Evolutionary conservation across 1,284 basidiomycete genomes (phyloP).

Genomic region (Trichosporon asahii): DNA sequence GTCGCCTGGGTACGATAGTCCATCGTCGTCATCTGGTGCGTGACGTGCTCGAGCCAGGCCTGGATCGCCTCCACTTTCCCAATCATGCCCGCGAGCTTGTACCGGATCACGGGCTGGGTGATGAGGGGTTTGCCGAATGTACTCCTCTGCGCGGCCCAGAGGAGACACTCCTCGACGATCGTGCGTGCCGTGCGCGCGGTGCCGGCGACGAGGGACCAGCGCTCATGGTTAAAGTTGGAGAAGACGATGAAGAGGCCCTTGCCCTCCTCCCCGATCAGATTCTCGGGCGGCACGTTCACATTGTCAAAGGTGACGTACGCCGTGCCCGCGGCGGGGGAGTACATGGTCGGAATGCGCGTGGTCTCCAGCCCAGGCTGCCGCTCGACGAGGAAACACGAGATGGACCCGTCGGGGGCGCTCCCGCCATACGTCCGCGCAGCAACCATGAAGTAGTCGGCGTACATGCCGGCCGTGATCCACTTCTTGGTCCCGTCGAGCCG

Average conservation of each 20-base stretch:
- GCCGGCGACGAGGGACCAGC: conserved; percentile 50
- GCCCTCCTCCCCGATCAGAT: conserved; percentile 79
- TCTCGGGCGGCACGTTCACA: conserved; percentile 76
- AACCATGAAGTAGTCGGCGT: conserved; percentile 51
- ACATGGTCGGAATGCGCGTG: conserved; percentile 77
- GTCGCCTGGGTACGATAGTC: conserved; percentile 59
- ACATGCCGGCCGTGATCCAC: conserved; percentile 87
- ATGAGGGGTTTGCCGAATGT: conserved; percentile 83
- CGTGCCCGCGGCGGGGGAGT: conserved; percentile 73
- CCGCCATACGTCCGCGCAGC: conserved; percentile 28
- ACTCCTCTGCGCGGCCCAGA: conserved; percentile 71
- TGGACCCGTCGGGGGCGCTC: conserved; percentile 62
- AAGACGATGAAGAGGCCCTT: conserved; percentile 75
- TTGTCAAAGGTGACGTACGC: conserved; percentile 85
- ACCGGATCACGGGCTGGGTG: conserved; percentile 75
- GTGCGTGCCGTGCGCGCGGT: conserved; percentile 39
- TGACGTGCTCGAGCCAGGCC: conserved; percentile 83
- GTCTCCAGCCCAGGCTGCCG: conserved; percentile 76
- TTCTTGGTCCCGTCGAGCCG: conserved; percentile 83
- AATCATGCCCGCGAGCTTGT: conserved; percentile 72
- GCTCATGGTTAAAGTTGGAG: conserved; percentile 49
- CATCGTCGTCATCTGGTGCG: conserved; percentile 88
- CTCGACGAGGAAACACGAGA: conserved; percentile 78
- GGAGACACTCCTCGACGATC: conserved; percentile 51
- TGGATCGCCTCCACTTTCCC: conserved; percentile 77